phyloP scores from a whole-genome alignment of 2,329 filamentous ascomycete species.

The Bertia moriformis region DNA sequence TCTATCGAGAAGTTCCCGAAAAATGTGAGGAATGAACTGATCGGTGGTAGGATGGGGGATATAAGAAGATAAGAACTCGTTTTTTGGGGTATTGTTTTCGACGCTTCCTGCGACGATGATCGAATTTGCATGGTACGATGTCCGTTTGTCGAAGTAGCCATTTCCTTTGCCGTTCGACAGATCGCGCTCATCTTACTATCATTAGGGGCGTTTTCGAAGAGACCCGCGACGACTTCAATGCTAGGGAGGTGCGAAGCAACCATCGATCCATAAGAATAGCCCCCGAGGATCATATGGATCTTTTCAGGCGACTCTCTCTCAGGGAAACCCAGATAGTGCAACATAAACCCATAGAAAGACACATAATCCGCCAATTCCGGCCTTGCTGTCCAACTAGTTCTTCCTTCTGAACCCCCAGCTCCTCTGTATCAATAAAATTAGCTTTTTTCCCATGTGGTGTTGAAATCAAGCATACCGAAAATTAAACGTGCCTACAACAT shows the following conservation, averaged over 20 bases:
- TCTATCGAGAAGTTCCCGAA: not conserved
- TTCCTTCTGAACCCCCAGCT: slow-evolving; percentile 57
- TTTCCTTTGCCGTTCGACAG: not conserved
- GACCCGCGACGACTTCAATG: slow-evolving; percentile 29
- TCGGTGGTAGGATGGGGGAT: not conserved
- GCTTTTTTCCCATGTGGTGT: not conserved
- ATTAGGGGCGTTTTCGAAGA: not conserved
- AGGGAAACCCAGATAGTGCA: slow-evolving; percentile 57
- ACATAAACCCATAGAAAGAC: slow-evolving; percentile 66
- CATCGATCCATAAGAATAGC: slow-evolving; percentile 85
- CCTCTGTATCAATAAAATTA: slow-evolving; percentile 30
- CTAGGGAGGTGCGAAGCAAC: slow-evolving; percentile 62
- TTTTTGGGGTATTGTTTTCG: not conserved
- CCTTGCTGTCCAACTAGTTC: slow-evolving; percentile 75
- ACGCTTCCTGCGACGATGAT: too few species aligned
- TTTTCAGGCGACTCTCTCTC: too few species aligned
- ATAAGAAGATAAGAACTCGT: not conserved
- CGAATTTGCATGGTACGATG: too few species aligned
- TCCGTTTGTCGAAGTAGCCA: not conserved
- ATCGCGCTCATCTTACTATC: not conserved
- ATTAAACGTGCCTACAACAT: slow-evolving; percentile 76
- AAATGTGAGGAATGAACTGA: not conserved
- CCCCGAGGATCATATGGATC: slow-evolving; percentile 45
- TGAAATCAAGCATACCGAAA: slow-evolving; percentile 47
- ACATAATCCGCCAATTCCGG: slow-evolving; percentile 72